Evolutionary conservation across 768 basidiomycete genomes (phyloP), one percentile per base, ranked within the genome.

Genomic region (Coprinopsis sp.): DNA sequence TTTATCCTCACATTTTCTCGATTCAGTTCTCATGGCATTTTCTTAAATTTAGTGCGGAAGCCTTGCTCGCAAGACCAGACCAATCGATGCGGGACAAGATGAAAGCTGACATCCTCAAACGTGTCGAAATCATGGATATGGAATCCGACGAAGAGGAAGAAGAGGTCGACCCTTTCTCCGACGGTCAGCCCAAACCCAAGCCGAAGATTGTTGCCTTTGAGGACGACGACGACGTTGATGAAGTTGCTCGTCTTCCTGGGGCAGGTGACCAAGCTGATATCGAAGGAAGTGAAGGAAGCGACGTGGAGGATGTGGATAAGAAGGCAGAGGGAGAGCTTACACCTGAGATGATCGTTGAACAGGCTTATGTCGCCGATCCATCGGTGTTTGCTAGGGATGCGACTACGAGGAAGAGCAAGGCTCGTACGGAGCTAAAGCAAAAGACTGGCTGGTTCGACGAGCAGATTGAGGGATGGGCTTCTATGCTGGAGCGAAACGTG

Each of bases 401-500:
- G 0, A 70, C 69, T 33, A 94, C 91, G 14, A 64, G 91, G 44
- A 69, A 86, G 49, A 76, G 84, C 50, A 84, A 85, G 56, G 72
- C 73, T 0, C 68, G 94, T 22, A 70, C 67, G 1, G 80, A 85
- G 33, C 67, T 98, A 45, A 80, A 75, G 54, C 69, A 73, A 18
- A 73, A 78, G 54, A 95, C 91, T 28, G 85, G 85, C 10, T 87
- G 84, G 82, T 69, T 61, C 8, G 82, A 96, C 57, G 86, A 86
- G 54, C 92, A 95, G 58, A 82, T 96, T 22, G 92, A 96, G 63
- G 93, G 92, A 0, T 96, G 92, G 92, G 77, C 67, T 47, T 82
- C 88, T 46, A 91, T 95, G 85, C 63, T 96, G 48, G 94, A 97
- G 47, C 69, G 85, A 54, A 84, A 94, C 57, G 93, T 95, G 57